A percentile compares a stretch with the other conserved stretches of the same genome.
Evolutionary conservation across 768 basidiomycete genomes (phyloP).

Genomic region (Basidioascus undulatus): DNA sequence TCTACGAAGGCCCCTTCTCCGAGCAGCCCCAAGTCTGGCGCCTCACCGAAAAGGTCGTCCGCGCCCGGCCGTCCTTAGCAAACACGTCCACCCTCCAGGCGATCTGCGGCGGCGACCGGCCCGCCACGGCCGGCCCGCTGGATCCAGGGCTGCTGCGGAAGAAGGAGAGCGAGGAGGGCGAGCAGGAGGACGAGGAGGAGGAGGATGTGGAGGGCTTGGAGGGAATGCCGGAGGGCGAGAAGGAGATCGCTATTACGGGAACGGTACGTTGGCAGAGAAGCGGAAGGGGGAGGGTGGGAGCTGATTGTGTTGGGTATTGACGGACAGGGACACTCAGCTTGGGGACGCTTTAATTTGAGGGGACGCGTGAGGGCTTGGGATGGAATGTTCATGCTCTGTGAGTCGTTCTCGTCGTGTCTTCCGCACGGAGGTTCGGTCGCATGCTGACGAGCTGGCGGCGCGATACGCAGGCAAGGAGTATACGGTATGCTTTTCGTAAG

Average conservation of each 20-base stretch:
- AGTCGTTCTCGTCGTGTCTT: too few relatives aligned
- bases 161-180: background rate
- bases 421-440: too few relatives aligned
- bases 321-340: conserved; percentile 63
- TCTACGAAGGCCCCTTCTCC: conserved; percentile 53
- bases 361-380: conserved; percentile 62
- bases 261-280: conserved; percentile 1
- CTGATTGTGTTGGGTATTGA: background rate
- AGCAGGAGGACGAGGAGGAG: conserved; percentile 1
- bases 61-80: background rate
- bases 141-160: background rate
- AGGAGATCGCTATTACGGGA: conserved; percentile 12
- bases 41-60: conserved; percentile 19
- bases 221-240: conserved; percentile 6
- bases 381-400: conserved; percentile 51
- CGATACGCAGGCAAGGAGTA: too few relatives aligned
- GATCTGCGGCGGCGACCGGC: background rate
- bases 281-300: background rate
- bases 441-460: too few relatives aligned
- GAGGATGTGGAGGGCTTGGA: background rate
- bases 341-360: conserved; percentile 61
- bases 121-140: background rate
- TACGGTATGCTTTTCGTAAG: conserved; percentile 20
- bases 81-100: background rate
- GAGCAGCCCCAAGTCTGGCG: conserved; percentile 80